Conservation (phyloP, 2,329 filamentous ascomycete species). For the Zymoseptoria tritici region DNA sequence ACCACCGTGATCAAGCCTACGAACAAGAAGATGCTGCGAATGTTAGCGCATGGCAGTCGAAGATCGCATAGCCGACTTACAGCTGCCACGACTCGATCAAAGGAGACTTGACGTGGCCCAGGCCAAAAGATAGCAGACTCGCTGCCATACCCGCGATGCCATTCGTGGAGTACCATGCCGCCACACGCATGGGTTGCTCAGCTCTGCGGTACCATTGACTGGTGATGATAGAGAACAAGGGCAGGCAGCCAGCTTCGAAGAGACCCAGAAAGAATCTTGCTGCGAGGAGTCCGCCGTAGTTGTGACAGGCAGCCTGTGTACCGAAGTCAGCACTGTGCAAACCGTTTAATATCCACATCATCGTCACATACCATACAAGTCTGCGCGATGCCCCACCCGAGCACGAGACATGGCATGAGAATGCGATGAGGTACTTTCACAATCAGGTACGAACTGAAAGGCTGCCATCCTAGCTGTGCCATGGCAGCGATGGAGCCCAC, state of each 20-base stretch:
- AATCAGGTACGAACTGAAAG: conserved; percentile 56
- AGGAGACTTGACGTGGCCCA: conserved; percentile 16
- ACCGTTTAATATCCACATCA: background rate
- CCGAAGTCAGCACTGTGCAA: background rate
- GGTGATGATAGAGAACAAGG: conserved; percentile 51
- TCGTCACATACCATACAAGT: conserved; percentile 40
- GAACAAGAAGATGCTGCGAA: conserved; percentile 49
- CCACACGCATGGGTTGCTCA: conserved; percentile 23
- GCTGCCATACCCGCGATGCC: conserved; percentile 21
- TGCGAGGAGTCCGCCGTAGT: conserved; percentile 52
- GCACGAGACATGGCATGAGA: conserved; percentile 55
- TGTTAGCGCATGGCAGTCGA: background rate
- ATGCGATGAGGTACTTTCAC: conserved; percentile 58
- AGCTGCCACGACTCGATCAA: conserved; percentile 27
- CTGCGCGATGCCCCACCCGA: conserved; percentile 54
- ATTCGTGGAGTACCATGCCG: conserved; percentile 22
- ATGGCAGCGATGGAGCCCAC: conserved; percentile 44
- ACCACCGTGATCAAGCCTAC: conserved; percentile 54
- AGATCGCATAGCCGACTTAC: conserved; percentile 14
- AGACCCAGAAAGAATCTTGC: conserved; percentile 59
- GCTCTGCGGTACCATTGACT: conserved; percentile 22
- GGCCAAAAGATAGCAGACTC: conserved; percentile 15
- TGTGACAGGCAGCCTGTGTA: conserved; percentile 45
- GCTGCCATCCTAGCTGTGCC: conserved; percentile 53
- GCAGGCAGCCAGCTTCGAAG: conserved; percentile 59